These are phyloP conservation scores for Quercus tomentella DNA, from an alignment of 331 rosid species.

Conservation along the genomic window DNA sequence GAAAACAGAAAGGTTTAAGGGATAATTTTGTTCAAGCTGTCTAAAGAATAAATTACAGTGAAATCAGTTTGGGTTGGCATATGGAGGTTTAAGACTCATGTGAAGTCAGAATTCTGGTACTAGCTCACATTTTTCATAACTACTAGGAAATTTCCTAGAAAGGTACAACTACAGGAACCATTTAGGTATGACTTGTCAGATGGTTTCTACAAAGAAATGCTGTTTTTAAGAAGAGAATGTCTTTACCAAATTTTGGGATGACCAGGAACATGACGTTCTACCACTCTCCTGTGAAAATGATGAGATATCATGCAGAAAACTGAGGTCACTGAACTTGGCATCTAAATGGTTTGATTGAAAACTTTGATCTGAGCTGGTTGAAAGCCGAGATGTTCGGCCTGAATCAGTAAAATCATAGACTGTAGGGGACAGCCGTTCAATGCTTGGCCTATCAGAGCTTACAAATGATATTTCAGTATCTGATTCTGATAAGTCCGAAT, in stretches of 20 bases:
- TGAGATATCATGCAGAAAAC: conserved; percentile 34
- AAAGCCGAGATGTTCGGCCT: conserved; percentile 42
- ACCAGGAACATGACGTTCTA: conserved; percentile 55
- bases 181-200: too few relatives aligned
- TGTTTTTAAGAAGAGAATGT: neutral
- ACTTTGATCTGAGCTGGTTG: conserved; percentile 77
- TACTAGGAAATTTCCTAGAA: too few relatives aligned
- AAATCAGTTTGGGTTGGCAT: too few relatives aligned
- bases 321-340: conserved; percentile 33
- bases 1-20: too few relatives aligned
- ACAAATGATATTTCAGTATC: conserved; percentile 79
- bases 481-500: conserved; percentile 48
- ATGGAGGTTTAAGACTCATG: too few relatives aligned
- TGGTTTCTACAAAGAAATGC: neutral
- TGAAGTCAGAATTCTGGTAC: too few relatives aligned
- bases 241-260: conserved; percentile 70
- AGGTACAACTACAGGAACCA: too few relatives aligned
- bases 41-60: too few relatives aligned
- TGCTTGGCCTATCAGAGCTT: conserved; percentile 77
- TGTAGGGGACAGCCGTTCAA: conserved; percentile 54
- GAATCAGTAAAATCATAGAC: conserved; percentile 51
- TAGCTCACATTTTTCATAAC: too few relatives aligned
- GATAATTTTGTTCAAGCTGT: too few relatives aligned
- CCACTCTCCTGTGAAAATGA: conserved; percentile 52
- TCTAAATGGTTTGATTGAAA: conserved; percentile 41